A percentile compares a stretch with the other conserved stretches of the same genome.
These are phyloP conservation scores for Glaciozyma martinii DNA, from an alignment of 768 basidiomycete genomes.

Conservation along the genomic window DNA sequence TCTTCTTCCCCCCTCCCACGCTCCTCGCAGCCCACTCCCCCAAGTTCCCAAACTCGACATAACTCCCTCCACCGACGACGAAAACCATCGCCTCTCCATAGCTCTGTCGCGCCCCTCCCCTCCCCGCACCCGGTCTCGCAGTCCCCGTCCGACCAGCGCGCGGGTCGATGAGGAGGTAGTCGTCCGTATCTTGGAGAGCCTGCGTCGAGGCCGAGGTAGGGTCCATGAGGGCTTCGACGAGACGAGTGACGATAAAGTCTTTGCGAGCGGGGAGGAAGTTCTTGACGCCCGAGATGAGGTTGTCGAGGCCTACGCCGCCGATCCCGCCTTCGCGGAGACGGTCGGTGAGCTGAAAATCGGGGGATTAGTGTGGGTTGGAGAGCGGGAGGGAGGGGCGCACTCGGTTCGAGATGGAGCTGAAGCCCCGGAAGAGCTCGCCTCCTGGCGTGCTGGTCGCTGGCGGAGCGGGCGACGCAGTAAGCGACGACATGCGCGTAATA, in stretches of 20 bases:
- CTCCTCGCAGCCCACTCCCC: constrained; percentile 69
- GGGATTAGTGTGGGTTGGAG: neutral
- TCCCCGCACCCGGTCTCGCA: no score
- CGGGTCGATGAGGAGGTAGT: constrained; percentile 89
- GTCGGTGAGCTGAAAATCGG: constrained; percentile 70
- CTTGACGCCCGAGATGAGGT: constrained; percentile 92
- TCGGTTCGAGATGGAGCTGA: constrained; percentile 80
- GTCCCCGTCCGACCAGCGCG: constrained; percentile 52
- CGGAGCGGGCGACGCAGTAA: constrained; percentile 50
- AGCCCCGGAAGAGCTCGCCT: constrained; percentile 84
- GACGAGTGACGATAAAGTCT: constrained; percentile 78
- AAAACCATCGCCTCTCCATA: constrained; percentile 87
- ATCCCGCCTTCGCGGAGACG: constrained; percentile 84
- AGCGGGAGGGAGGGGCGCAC: constrained; percentile 45
- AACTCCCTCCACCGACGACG: constrained; percentile 89
- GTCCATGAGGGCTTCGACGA: constrained; percentile 96
- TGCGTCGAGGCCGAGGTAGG: constrained; percentile 87
- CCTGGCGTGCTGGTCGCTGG: constrained; percentile 46
- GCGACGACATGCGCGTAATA: constrained; percentile 80
- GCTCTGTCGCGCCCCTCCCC: constrained; percentile 39
- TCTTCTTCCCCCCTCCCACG: constrained; percentile 34
- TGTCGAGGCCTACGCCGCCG: constrained; percentile 57
- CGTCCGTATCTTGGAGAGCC: constrained; percentile 91
- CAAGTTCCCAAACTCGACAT: constrained; percentile 94
- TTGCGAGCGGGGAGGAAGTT: constrained; percentile 95